phyloP scores from a whole-genome alignment of 805 yeast species.

The Myxozyma neotropica region DNA sequence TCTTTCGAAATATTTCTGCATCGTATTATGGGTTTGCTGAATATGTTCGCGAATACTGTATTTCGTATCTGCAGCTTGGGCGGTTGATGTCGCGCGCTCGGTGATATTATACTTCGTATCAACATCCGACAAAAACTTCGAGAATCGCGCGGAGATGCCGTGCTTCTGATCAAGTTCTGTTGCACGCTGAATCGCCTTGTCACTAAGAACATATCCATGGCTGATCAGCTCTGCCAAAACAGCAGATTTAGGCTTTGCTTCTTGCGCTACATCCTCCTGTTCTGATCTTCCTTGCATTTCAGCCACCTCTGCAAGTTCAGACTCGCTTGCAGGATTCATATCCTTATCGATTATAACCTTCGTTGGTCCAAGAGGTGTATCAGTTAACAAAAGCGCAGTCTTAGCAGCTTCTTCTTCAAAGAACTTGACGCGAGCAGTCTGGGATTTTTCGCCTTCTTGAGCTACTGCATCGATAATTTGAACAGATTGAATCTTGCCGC shows the following conservation, averaged over 20 bases:
- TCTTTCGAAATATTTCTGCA: slow-evolving; percentile 40
- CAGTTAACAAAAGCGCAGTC: slow-evolving; percentile 70
- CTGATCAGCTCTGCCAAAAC: slow-evolving; percentile 75
- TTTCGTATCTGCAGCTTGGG: slow-evolving; percentile 44
- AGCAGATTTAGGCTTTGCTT: slow-evolving; percentile 73
- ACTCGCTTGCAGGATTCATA: slow-evolving; percentile 38
- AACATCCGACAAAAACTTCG: slow-evolving; percentile 52
- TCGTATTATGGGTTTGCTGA: slow-evolving; percentile 37
- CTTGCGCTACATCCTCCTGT: slow-evolving; percentile 55
- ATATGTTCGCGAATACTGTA: slow-evolving; percentile 48
- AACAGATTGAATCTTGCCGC: slow-evolving; percentile 56
- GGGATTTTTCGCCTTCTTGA: slow-evolving; percentile 41
- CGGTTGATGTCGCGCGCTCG: slow-evolving; percentile 30
- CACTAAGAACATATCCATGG: slow-evolving; percentile 71
- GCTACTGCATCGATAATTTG: slow-evolving; percentile 20
- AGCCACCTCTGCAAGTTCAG: slow-evolving; percentile 21
- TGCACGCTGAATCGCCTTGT: slow-evolving; percentile 61
- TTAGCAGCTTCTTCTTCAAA: slow-evolving; percentile 61
- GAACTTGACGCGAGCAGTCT: slow-evolving; percentile 56
- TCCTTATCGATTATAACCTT: slow-evolving; percentile 52
- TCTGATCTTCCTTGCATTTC: slow-evolving; percentile 29
- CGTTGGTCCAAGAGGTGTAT: slow-evolving; percentile 69
- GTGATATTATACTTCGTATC: slow-evolving; percentile 40
- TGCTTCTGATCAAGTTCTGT: slow-evolving; percentile 64
- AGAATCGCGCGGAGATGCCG: slow-evolving; percentile 62